These are phyloP conservation scores for Leccinum griseonigrum DNA, from an alignment of 1,284 basidiomycete species.

Conservation along the genomic window DNA sequence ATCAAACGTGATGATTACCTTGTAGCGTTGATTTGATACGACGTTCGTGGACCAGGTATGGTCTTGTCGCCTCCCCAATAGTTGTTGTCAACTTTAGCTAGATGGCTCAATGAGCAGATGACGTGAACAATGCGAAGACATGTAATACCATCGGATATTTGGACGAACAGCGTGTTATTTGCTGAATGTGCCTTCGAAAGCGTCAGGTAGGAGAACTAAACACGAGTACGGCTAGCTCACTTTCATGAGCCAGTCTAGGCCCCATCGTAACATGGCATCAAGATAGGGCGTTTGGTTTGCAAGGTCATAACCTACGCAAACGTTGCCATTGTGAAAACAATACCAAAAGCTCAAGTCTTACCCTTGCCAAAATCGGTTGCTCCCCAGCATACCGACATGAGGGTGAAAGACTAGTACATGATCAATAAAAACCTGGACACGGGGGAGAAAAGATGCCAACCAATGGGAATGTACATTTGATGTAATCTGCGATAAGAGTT, in stretches of 20 bases:
- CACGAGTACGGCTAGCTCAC: conserved; percentile 37
- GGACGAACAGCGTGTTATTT: conserved; percentile 73
- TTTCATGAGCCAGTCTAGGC: conserved; percentile 89
- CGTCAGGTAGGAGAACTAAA: neutral
- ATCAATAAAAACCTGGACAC: conserved; percentile 2
- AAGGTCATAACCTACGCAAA: conserved; percentile 66
- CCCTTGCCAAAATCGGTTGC: conserved; percentile 80
- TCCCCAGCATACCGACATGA: conserved; percentile 87
- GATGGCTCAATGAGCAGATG: conserved; percentile 9
- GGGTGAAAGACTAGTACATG: conserved; percentile 58
- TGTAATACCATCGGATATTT: conserved; percentile 61
- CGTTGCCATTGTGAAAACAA: neutral
- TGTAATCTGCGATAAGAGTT: conserved; percentile 59
- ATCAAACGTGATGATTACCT: conserved; percentile 20
- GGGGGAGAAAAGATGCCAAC: conserved; percentile 36
- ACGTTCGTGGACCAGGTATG: conserved; percentile 73
- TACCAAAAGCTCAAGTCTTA: conserved; percentile 22
- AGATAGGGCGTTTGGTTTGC: conserved; percentile 87
- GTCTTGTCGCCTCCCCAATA: conserved; percentile 89
- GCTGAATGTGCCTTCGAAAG: conserved; percentile 72
- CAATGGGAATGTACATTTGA: conserved; percentile 83
- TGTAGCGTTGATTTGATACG: conserved; percentile 76
- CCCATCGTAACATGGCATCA: conserved; percentile 85
- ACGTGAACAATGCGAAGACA: neutral
- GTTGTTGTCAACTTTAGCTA: conserved; percentile 62